These are phyloP conservation scores for Fusarium graminum DNA, from an alignment of 2,329 filamentous ascomycete genomes.

Conservation along the genomic window DNA sequence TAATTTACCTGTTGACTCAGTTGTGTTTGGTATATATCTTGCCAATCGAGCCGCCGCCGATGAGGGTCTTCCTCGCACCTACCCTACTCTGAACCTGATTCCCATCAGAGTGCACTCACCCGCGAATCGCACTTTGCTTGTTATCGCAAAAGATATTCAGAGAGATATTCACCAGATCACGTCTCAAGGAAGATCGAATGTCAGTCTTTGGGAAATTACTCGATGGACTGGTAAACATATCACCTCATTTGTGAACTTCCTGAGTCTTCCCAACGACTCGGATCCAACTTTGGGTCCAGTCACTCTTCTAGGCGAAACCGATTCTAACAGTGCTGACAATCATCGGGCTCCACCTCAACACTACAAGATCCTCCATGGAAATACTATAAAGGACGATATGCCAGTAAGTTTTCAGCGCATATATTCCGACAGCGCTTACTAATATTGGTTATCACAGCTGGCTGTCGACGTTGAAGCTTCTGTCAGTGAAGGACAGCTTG, in stretches of 20 bases:
- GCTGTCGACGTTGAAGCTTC: constrained; percentile 59
- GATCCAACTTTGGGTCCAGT: constrained; percentile 4
- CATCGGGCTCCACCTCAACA: constrained; percentile 1
- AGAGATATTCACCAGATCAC: constrained; percentile 73
- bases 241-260: constrained; percentile 84
- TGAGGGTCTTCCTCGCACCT: constrained; percentile 62
- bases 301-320: constrained; percentile 11
- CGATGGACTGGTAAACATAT: constrained; percentile 80
- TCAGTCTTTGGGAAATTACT: constrained; percentile 77
- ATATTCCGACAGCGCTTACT: background rate
- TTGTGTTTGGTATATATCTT: constrained; percentile 84
- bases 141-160: constrained; percentile 73
- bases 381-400: constrained; percentile 44
- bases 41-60: constrained; percentile 76
- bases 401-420: constrained; percentile 45
- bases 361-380: constrained; percentile 40
- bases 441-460: constrained; percentile 47
- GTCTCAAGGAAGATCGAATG: constrained; percentile 63
- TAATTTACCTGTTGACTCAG: constrained; percentile 22
- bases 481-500: constrained; percentile 49
- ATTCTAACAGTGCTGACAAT: background rate
- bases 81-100: constrained; percentile 83
- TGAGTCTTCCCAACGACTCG: constrained; percentile 63
- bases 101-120: constrained; percentile 71
- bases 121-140: constrained; percentile 54